Conservation (phyloP, 2,329 filamentous ascomycete species). For the Cercospora nicotianae region DNA sequence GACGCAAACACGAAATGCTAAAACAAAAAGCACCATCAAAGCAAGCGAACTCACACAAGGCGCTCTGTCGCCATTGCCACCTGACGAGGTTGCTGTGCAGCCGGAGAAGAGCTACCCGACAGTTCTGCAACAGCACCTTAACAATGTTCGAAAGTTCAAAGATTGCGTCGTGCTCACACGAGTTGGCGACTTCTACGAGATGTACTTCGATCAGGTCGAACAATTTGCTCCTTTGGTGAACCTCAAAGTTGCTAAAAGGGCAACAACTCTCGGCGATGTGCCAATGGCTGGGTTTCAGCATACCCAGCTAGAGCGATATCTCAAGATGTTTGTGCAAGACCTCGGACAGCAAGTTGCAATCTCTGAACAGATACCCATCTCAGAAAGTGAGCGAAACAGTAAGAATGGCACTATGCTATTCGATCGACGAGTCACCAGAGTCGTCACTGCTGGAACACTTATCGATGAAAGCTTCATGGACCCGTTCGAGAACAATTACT, state of each 20-base stretch:
- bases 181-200: constrained; percentile 94
- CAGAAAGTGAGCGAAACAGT: constrained; percentile 58
- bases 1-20: constrained; percentile 36
- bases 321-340: constrained; percentile 91
- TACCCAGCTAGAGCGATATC: constrained; percentile 86
- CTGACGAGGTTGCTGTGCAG: constrained; percentile 46
- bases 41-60: constrained; percentile 58
- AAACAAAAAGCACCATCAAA: constrained; percentile 42
- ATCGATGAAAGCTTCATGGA: constrained; percentile 99
- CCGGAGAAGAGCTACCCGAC: constrained; percentile 68
- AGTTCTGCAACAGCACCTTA: constrained; percentile 81
- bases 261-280: constrained; percentile 74
- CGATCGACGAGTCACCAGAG: constrained; percentile 77
- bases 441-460: constrained; percentile 90
- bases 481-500: constrained; percentile 87
- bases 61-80: constrained; percentile 47
- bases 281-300: constrained; percentile 96
- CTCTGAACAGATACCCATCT: constrained; percentile 77
- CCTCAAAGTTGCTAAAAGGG: constrained; percentile 80
- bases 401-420: constrained; percentile 79
- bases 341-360: constrained; percentile 88
- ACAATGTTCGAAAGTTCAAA: constrained; percentile 86
- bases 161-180: constrained; percentile 90
- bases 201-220: constrained; percentile 95
- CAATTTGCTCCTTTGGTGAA: constrained; percentile 83